Percentiles rank a stretch among this genome's conserved stretches.
Conservation (phyloP, 129 eudicot genomes). For the Cynara cardunculus region DNA sequence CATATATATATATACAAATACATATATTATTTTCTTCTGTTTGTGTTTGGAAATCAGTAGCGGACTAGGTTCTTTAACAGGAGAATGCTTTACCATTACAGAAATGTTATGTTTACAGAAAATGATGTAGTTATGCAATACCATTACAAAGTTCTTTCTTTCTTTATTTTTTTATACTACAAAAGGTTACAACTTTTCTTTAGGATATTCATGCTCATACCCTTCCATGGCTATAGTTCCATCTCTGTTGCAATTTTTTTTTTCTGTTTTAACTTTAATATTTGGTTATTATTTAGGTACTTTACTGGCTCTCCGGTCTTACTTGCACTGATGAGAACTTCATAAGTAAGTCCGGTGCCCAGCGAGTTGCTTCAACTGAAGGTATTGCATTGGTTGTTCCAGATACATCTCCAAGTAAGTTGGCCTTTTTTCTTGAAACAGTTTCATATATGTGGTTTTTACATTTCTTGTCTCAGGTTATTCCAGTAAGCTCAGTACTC, state of each 20-base stretch:
- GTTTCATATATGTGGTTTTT: neutral
- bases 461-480: neutral
- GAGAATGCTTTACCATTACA: no score
- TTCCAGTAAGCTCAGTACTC: neutral
- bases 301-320: constrained; percentile 97
- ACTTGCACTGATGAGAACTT: constrained; percentile 94
- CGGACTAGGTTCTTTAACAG: neutral
- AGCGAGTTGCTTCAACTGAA: constrained; percentile 85
- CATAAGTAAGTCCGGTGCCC: constrained; percentile 87
- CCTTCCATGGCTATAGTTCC: no score
- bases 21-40: neutral
- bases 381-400: constrained; percentile 86
- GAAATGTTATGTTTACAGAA: no score
- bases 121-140: no score
- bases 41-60: neutral
- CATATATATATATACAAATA: neutral
- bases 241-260: neutral
- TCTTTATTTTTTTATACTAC: neutral
- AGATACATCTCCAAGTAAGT: constrained; percentile 95
- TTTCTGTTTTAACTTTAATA: neutral
- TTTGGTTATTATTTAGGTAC: constrained; percentile 47
- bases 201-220: neutral
- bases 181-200: neutral
- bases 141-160: neutral
- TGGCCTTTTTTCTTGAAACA: neutral